Percentiles rank a stretch among this genome's conserved stretches.
phyloP scores from a whole-genome alignment of 2,329 filamentous ascomycete genomes.

The Epichloe hybrida region DNA sequence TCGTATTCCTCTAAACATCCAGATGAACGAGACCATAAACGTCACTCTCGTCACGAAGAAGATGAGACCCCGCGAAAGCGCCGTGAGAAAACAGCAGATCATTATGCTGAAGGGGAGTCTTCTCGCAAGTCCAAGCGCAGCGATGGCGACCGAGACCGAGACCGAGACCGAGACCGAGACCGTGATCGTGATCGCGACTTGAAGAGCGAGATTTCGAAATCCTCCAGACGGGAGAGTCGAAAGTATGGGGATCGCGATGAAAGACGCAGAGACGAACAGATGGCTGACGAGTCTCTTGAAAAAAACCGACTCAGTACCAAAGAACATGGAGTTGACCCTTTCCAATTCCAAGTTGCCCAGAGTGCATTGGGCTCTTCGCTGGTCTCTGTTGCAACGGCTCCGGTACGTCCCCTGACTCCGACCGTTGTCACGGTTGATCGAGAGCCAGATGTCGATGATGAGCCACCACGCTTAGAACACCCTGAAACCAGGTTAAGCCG shows the following conservation, averaged over 20 bases:
- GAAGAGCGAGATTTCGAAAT: conserved; percentile 13
- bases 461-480: conserved; percentile 15
- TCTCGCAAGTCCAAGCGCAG: conserved; percentile 11
- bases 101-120: conserved; percentile 12
- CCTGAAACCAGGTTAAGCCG: conserved; percentile 29
- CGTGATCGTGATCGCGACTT: conserved; percentile 15
- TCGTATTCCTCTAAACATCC: conserved; percentile 15
- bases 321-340: conserved; percentile 33
- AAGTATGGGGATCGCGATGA: conserved; percentile 14
- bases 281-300: conserved; percentile 11
- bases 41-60: conserved; percentile 20
- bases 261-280: conserved; percentile 16
- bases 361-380: conserved; percentile 20
- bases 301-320: conserved; percentile 8
- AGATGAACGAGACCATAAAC: conserved; percentile 17
- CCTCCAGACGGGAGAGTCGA: conserved; percentile 12
- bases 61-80: conserved; percentile 17
- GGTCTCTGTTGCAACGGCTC: not conserved
- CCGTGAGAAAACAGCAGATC: conserved; percentile 13
- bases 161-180: conserved; percentile 4
- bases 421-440: conserved; percentile 39
- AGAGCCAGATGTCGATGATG: conserved; percentile 35
- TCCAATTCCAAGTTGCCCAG: conserved; percentile 42
- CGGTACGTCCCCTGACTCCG: conserved; percentile 31
- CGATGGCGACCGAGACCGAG: conserved; percentile 11